Conservation (phyloP, 2,329 filamentous ascomycete genomes). For the Chrysosporium queenslandicum region DNA sequence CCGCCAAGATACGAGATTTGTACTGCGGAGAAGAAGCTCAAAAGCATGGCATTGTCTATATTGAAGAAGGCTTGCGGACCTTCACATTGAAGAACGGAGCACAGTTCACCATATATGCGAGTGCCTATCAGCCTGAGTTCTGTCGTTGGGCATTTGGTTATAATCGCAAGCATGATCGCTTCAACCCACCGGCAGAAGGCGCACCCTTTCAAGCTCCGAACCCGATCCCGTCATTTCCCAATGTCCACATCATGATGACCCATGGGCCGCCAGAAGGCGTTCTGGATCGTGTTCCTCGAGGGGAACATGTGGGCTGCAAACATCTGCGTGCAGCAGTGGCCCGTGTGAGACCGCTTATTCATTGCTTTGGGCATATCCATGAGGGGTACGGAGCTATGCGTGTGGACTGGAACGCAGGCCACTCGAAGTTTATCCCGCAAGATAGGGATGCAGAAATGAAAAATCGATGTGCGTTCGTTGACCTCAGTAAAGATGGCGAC, state of each 20-base stretch:
- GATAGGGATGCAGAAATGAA: conserved; percentile 7
- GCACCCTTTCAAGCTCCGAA: conserved; percentile 38
- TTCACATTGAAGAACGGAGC: conserved; percentile 45
- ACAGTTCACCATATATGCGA: conserved; percentile 43
- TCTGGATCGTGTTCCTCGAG: conserved; percentile 35
- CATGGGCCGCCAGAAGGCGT: conserved; percentile 48
- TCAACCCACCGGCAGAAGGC: conserved; percentile 40
- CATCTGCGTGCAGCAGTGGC: conserved; percentile 26
- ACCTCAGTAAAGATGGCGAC: conserved; percentile 25
- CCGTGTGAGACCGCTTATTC: conserved; percentile 26
- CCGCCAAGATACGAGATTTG: conserved; percentile 34
- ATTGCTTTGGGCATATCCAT: conserved; percentile 39
- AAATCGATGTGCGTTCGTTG: conserved; percentile 7
- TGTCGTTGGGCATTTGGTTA: conserved; percentile 49
- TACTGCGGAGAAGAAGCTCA: conserved; percentile 40
- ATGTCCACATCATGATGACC: conserved; percentile 43
- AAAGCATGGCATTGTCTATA: conserved; percentile 39
- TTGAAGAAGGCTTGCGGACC: conserved; percentile 43
- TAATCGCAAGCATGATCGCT: conserved; percentile 42
- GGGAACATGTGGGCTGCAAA: conserved; percentile 26
- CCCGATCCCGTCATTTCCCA: conserved; percentile 14
- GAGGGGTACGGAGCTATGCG: conserved; percentile 37
- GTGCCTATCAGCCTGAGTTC: conserved; percentile 48
- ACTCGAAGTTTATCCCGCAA: conserved; percentile 8
- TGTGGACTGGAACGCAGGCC: conserved; percentile 3